phyloP scores from a whole-genome alignment of 2,329 filamentous ascomycete species.

The Xylaria sp. region DNA sequence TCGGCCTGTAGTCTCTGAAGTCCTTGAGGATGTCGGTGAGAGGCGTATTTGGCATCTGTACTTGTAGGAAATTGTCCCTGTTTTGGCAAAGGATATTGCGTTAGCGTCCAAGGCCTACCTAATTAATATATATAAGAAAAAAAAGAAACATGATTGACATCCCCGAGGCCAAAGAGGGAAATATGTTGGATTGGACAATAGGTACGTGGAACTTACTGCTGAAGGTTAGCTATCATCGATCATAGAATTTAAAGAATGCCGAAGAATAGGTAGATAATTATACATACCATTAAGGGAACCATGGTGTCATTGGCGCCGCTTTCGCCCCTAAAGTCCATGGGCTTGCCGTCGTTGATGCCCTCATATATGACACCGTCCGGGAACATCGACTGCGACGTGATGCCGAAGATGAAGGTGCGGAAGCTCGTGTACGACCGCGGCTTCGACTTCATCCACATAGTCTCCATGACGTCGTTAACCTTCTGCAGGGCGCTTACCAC shows the following conservation, averaged over 20 bases:
- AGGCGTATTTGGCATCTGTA: conserved; percentile 86
- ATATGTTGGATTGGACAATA: not conserved
- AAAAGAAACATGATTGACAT: too few relatives aligned
- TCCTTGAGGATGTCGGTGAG: conserved; percentile 86
- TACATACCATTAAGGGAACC: conserved; percentile 69
- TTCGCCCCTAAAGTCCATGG: conserved; percentile 85
- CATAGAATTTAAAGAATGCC: not conserved
- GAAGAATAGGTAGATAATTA: not conserved
- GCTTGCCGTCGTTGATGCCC: conserved; percentile 70
- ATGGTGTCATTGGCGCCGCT: conserved; percentile 94
- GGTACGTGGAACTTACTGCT: not conserved
- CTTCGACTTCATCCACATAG: conserved; percentile 89
- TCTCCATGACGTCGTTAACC: conserved; percentile 81
- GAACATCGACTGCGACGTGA: conserved; percentile 93
- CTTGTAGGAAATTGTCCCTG: conserved; percentile 77
- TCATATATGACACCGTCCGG: conserved; percentile 89
- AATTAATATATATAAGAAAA: too few relatives aligned
- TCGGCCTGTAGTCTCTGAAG: conserved; percentile 86
- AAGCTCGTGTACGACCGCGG: conserved; percentile 85
- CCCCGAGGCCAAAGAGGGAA: too few relatives aligned
- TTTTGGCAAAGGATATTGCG: conserved; percentile 1
- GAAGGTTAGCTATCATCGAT: not conserved
- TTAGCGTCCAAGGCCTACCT: not conserved
- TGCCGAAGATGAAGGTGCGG: conserved; percentile 96
- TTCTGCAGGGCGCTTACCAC: conserved; percentile 66